Evolutionary conservation across 768 basidiomycete species (phyloP).

Genomic region (Podaxis sp.): DNA sequence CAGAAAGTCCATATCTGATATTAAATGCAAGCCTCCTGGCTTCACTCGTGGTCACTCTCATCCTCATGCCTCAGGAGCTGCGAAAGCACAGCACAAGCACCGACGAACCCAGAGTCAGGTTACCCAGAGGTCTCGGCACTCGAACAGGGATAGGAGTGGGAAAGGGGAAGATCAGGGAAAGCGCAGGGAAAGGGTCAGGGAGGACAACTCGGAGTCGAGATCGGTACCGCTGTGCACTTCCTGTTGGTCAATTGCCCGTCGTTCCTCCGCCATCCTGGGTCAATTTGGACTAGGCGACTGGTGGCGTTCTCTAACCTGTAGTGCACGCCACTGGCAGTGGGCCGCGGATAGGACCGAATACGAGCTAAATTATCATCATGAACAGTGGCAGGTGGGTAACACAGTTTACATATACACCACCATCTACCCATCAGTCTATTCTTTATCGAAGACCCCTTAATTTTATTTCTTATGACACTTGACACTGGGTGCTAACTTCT

Average conservation of each 20-base stretch:
- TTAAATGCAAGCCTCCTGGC: constrained; percentile 38
- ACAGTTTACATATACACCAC: not conserved
- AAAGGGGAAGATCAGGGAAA: not conserved
- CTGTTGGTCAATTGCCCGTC: not conserved
- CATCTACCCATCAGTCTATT: not conserved
- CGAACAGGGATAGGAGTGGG: not conserved
- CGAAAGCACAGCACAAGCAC: not conserved
- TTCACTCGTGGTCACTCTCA: constrained; percentile 29
- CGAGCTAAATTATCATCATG: constrained; percentile 39
- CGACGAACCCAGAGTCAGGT: not conserved
- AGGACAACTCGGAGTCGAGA: not conserved
- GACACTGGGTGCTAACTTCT: not conserved
- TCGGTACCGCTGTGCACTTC: not conserved
- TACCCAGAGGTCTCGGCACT: not conserved
- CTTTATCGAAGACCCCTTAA: not conserved
- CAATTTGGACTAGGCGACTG: constrained; percentile 9
- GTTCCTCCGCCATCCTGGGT: not conserved
- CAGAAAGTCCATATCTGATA: constrained; percentile 37
- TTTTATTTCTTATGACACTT: not conserved
- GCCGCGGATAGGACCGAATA: constrained; percentile 42
- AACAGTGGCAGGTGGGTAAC: constrained; percentile 45
- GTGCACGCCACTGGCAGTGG: constrained; percentile 48
- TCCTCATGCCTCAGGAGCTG: not conserved
- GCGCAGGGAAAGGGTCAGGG: not conserved
- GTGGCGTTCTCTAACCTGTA: constrained; percentile 19